These are phyloP conservation scores for Raphanus raphanistrum DNA, from an alignment of 345 rosid genomes.

Conservation along the genomic window DNA sequence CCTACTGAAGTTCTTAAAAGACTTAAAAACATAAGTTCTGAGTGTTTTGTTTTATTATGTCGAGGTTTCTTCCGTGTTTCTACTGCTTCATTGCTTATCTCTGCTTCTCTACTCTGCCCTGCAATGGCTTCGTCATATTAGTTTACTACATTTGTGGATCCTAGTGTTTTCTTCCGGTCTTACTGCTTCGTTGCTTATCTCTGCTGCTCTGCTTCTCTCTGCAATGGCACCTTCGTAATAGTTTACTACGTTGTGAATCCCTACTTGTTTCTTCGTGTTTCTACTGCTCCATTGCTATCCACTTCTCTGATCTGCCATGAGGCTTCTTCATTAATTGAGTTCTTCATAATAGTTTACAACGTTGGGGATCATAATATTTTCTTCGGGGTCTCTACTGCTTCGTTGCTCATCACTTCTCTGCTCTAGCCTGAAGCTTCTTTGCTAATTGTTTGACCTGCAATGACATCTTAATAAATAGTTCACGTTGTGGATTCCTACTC, in stretches of 20 bases:
- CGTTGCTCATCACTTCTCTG: conserved; percentile 61
- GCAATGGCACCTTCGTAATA: conserved; percentile 10
- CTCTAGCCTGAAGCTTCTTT: conserved; percentile 16
- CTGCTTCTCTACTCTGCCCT: conserved; percentile 39
- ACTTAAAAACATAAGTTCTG: conserved; percentile 10
- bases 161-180: conserved; percentile 18
- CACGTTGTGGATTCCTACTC: background rate
- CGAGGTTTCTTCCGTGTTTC: conserved; percentile 89
- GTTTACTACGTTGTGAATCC: background rate
- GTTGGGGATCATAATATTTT: background rate
- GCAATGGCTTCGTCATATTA: conserved; percentile 20
- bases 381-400: conserved; percentile 64
- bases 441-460: conserved; percentile 6
- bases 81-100: conserved; percentile 81
- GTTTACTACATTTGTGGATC: background rate
- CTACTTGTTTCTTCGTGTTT: conserved; percentile 65
- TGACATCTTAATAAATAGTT: conserved; percentile 3
- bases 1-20: conserved; percentile 31
- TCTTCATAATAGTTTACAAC: conserved; percentile 1
- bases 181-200: conserved; percentile 80
- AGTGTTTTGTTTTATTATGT: conserved; percentile 55
- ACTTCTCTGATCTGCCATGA: conserved; percentile 39
- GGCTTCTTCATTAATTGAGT: conserved; percentile 15
- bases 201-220: conserved; percentile 40
- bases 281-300: conserved; percentile 69